Evolutionary conservation across 2,329 filamentous ascomycete genomes (phyloP).

Genomic region (Parafenestella ontariensis): DNA sequence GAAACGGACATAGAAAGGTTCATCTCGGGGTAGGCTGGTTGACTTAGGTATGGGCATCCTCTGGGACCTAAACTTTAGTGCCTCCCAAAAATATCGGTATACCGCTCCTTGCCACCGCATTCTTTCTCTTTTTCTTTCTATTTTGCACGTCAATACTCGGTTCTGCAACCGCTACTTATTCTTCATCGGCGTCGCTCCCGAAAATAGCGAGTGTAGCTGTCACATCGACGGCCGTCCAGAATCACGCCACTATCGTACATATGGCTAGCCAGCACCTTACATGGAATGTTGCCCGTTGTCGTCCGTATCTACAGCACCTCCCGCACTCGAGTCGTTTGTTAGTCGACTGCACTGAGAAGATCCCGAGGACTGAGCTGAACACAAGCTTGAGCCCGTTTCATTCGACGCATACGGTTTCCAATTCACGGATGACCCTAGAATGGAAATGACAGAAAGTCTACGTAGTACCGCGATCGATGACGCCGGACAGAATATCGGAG

Average conservation of each 20-base stretch:
- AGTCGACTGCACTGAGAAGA: neutral
- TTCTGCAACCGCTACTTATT: neutral
- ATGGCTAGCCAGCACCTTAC: neutral
- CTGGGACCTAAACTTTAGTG: neutral
- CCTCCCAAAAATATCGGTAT: neutral
- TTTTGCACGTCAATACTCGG: neutral
- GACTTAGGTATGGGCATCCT: neutral
- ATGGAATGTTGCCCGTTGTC: neutral
- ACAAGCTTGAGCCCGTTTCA: neutral
- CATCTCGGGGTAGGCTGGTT: neutral
- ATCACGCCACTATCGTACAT: slow-evolving; percentile 5
- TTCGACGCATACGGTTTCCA: neutral
- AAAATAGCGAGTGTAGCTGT: neutral
- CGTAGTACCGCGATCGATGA: neutral
- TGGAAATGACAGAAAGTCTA: neutral
- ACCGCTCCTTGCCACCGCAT: neutral
- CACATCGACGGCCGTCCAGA: neutral
- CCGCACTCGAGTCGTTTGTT: neutral
- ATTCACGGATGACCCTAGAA: neutral
- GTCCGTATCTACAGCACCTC: no score
- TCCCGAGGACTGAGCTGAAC: neutral
- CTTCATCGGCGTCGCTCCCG: neutral
- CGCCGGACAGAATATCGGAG: neutral
- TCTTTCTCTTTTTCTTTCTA: neutral
- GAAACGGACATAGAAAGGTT: slow-evolving; percentile 11